Evolutionary conservation across 495 filamentous ascomycete species (phyloP).

Genomic region (Pyrenula aspistea): DNA sequence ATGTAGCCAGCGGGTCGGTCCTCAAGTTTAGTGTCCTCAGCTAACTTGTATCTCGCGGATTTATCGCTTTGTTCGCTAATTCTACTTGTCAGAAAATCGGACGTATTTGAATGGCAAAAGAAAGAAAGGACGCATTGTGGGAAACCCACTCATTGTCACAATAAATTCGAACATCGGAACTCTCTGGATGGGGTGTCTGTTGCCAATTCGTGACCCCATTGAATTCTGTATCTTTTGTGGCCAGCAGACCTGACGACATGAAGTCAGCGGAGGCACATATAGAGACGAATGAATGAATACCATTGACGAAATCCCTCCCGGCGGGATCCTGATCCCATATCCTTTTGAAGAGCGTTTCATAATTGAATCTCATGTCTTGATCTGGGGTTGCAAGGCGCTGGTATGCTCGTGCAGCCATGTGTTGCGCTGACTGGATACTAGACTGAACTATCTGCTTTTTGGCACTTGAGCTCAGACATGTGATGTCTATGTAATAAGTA

Average conservation of each 20-base stretch:
- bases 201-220: background rate
- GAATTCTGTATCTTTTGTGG: too few species aligned
- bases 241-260: background rate
- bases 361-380: background rate
- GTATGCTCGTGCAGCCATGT: background rate
- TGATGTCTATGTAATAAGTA: background rate
- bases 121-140: background rate
- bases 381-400: background rate
- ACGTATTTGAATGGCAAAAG: background rate
- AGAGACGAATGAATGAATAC: background rate
- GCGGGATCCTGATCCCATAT: background rate
- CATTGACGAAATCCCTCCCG: background rate
- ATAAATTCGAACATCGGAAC: background rate
- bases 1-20: background rate
- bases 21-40: background rate
- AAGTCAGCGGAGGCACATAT: background rate
- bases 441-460: background rate
- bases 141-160: background rate
- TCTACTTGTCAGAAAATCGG: background rate
- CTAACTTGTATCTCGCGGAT: background rate
- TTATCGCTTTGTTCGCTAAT: background rate
- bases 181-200: background rate
- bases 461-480: background rate
- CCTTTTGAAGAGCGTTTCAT: background rate
- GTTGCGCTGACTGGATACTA: background rate